Evolutionary conservation across 192 early-diverging fungal species (phyloP).

Genomic region (Umbelopsis sp.): DNA sequence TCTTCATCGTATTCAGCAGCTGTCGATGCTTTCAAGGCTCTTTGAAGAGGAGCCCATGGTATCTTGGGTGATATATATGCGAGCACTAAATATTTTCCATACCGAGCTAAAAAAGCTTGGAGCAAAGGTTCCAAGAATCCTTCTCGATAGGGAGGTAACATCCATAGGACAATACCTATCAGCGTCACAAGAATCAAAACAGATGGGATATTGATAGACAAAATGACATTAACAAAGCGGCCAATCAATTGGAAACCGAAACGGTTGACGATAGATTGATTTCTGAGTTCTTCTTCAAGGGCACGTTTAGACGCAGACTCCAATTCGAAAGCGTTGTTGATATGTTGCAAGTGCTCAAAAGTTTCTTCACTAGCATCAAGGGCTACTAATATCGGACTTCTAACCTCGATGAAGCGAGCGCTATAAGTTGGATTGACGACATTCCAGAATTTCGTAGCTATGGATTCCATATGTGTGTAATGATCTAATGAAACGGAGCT

Average conservation of each 20-base stretch:
- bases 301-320: neutral
- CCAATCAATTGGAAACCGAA: neutral
- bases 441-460: conserved; percentile 19
- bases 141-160: conserved; percentile 23
- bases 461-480: conserved; percentile 5
- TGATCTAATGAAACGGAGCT: neutral
- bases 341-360: neutral
- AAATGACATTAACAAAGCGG: neutral
- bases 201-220: conserved; percentile 28
- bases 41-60: neutral
- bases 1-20: conserved; percentile 23
- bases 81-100: conserved; percentile 12
- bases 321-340: neutral
- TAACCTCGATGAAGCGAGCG: conserved; percentile 14
- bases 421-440: conserved; percentile 23
- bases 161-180: conserved; percentile 29
- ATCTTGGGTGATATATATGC: conserved; percentile 5
- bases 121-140: conserved; percentile 22
- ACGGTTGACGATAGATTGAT: neutral
- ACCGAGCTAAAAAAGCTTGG: neutral
- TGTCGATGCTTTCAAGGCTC: conserved; percentile 1
- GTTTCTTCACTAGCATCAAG: conserved; percentile 8
- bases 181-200: conserved; percentile 27
- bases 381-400: conserved; percentile 5
- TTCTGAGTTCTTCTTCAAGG: neutral